Conservation (phyloP, 2,329 filamentous ascomycete genomes). For the Didymosphaeria variabile region DNA sequence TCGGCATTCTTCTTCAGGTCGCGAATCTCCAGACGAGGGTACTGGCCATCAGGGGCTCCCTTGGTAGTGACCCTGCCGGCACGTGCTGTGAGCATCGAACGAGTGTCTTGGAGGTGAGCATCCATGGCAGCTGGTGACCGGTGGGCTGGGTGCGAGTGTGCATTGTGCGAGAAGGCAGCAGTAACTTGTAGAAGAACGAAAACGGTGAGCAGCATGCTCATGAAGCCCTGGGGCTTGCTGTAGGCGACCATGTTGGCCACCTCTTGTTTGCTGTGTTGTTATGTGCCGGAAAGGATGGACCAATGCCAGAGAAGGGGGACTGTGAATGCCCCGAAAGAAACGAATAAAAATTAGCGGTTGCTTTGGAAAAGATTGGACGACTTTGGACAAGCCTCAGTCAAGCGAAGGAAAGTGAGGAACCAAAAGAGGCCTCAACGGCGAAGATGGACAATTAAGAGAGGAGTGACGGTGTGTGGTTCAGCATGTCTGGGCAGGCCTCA, state of each 20-base stretch:
- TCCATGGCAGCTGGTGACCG: constrained; percentile 32
- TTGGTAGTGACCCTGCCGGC: constrained; percentile 33
- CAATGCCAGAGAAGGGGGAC: constrained; percentile 10
- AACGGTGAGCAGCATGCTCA: constrained; percentile 45
- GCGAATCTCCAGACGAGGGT: constrained; percentile 71
- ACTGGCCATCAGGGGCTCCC: constrained; percentile 23
- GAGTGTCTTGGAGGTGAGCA: constrained; percentile 36
- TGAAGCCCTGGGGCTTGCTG: constrained; percentile 46
- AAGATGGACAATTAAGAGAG: constrained; percentile 41
- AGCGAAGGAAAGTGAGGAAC: constrained; percentile 27
- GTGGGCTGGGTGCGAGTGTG: constrained; percentile 28
- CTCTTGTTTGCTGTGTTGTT: constrained; percentile 17
- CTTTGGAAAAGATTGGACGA: constrained; percentile 46
- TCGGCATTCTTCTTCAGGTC: constrained; percentile 69
- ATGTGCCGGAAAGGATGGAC: constrained; percentile 14
- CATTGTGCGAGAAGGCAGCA: constrained; percentile 41
- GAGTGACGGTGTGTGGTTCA: constrained; percentile 30
- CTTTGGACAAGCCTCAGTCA: constrained; percentile 44
- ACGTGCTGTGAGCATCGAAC: constrained; percentile 34
- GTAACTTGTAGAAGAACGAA: constrained; percentile 45
- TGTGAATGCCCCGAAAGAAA: constrained; percentile 12
- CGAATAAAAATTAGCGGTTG: constrained; percentile 22
- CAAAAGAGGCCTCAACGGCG: constrained; percentile 38
- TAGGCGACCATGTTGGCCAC: constrained; percentile 42
- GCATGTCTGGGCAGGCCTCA: constrained; percentile 35